A percentile compares a stretch with the other conserved stretches of the same genome.
These are phyloP conservation scores for Apiospora pterosperma DNA, from an alignment of 2,329 filamentous ascomycete species.

Conservation along the genomic window DNA sequence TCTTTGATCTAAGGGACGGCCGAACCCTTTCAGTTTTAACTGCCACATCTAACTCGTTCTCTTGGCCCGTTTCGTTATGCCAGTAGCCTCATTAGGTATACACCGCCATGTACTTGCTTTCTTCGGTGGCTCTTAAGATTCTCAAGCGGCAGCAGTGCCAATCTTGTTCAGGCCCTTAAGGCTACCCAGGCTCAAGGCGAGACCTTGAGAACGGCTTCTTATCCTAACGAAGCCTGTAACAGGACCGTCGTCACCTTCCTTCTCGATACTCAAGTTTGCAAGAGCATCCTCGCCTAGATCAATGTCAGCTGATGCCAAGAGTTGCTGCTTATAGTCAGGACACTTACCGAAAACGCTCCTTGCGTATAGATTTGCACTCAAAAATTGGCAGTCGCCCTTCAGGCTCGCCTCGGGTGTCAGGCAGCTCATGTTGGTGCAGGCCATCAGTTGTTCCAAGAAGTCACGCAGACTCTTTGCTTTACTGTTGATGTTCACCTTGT, in stretches of 20 bases:
- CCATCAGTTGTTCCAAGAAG: constrained; percentile 93
- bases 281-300: constrained; percentile 88
- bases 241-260: constrained; percentile 90
- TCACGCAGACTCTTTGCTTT: constrained; percentile 89
- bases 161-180: constrained; percentile 92
- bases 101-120: neutral
- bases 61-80: neutral
- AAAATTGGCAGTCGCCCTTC: constrained; percentile 96
- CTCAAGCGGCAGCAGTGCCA: constrained; percentile 36
- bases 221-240: constrained; percentile 98
- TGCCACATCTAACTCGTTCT: neutral
- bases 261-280: constrained; percentile 96
- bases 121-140: neutral
- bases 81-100: neutral
- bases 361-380: constrained; percentile 95
- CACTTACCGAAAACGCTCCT: constrained; percentile 95
- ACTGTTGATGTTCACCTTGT: constrained; percentile 99
- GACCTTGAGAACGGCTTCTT: constrained; percentile 91
- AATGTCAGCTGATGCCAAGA: neutral
- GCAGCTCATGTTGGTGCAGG: constrained; percentile 97
- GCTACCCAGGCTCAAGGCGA: constrained; percentile 89
- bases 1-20: neutral
- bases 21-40: neutral
- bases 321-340: neutral
- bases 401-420: constrained; percentile 93